Base-by-base conservation (phyloP, 2,329 filamentous ascomycete species). In the Zymoseptoria ardabiliae region DNA sequence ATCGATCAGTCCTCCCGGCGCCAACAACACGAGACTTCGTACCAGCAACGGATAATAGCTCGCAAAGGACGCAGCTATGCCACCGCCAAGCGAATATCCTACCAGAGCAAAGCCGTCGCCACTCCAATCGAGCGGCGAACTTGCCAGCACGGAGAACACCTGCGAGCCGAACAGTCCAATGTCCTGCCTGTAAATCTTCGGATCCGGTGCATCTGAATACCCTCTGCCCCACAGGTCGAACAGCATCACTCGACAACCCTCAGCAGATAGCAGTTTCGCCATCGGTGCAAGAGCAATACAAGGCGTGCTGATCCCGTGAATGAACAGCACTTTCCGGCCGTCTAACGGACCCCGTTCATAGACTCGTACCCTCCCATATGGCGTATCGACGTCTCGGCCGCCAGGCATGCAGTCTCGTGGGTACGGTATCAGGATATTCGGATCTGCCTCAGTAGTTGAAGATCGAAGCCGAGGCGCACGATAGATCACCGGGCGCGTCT, bases 301-400 rank as follows among this genome's bases (percentile, higher is more conserved):
- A 0, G 91, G 90, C 5, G 90, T 94, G 54, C 85, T 89, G 68
- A 94, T 92, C 4, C 91, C 91, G 72, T 93, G 91, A 17, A 95
- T 75, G 23, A 95, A 76, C 13, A 95, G 75, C 1, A 93, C 85
- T 68, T 86, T 91, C 25, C 84, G 81, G 1, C 89, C 90, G 41
- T 76, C 60, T 84, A 80, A 4, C 0, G 89, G 88, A 0, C 91
- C 91, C 82, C 87, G 94, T 77, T 95, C 91, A 70, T 91, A 93
- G 2, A 90, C 85, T 52, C 86, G 78, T 62, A 90, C 82, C 4
- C 77, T 83, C 17, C 90, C 90, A 69, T 90, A 91, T 3, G 86
- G 84, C 3, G 85, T 87, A 11, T 77, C 70, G 17, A 94, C 84
- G 70, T 91, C 84, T 59, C 89, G 81, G 0, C 77, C 83, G 6